Conservation (phyloP, 2,329 filamentous ascomycete species). For the Orbilia oligospora region DNA sequence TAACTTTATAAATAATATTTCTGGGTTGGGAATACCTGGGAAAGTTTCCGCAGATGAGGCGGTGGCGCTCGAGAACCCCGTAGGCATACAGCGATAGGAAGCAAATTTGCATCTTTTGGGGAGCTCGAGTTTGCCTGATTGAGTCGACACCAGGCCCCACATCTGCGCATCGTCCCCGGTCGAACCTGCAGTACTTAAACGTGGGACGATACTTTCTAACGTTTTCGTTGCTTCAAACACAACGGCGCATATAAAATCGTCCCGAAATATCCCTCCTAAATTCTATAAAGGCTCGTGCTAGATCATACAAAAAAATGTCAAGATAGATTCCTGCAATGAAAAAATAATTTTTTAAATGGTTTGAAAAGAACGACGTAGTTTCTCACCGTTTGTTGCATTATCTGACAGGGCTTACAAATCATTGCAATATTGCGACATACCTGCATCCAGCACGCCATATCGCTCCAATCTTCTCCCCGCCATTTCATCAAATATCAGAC, state of each 20-base stretch:
- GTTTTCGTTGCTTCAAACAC: slow-evolving; percentile 26
- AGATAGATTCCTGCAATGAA: slow-evolving; percentile 23
- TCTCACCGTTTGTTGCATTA: slow-evolving; percentile 45
- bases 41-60: slow-evolving; percentile 23
- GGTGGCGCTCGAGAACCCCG: slow-evolving; percentile 34
- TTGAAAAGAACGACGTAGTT: slow-evolving; percentile 27
- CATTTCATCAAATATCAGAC: slow-evolving; percentile 30
- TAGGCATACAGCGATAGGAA: slow-evolving; percentile 22
- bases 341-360: slow-evolving; percentile 30
- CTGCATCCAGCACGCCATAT: slow-evolving; percentile 59
- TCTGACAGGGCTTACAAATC: slow-evolving; percentile 52
- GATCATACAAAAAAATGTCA: slow-evolving; percentile 33
- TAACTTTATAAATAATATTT: slow-evolving; percentile 32
- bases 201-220: slow-evolving; percentile 38
- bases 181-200: slow-evolving; percentile 34
- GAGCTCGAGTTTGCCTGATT: slow-evolving; percentile 54
- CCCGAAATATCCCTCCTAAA: slow-evolving; percentile 41
- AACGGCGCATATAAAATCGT: slow-evolving; percentile 46
- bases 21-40: slow-evolving; percentile 18
- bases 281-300: slow-evolving; percentile 16
- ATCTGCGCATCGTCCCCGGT: slow-evolving; percentile 20
- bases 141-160: slow-evolving; percentile 37
- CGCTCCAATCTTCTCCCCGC: slow-evolving; percentile 37
- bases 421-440: slow-evolving; percentile 60
- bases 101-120: slow-evolving; percentile 45